Conservation (phyloP, 2,329 filamentous ascomycete species). For the Sporothrix curviconia region DNA sequence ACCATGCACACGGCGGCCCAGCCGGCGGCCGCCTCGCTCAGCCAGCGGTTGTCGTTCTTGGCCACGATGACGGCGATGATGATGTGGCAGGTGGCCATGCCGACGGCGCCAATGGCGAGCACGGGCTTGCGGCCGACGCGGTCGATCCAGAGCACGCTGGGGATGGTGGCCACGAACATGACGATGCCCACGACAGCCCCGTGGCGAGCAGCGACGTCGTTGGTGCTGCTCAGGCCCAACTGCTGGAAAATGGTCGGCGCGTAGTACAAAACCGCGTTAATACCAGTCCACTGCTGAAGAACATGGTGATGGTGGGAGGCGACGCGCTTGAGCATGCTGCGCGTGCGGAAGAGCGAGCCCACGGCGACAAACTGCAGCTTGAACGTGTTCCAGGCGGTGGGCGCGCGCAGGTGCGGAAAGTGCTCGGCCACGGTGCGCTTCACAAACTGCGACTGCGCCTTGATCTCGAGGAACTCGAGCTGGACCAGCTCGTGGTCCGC, state of each 20-base stretch:
- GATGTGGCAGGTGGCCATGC: conserved; percentile 65
- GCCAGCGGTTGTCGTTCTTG: conserved; percentile 54
- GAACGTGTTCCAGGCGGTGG: conserved; percentile 56
- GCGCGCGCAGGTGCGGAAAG: conserved; percentile 58
- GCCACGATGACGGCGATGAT: conserved; percentile 66
- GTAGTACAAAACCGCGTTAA: conserved; percentile 61
- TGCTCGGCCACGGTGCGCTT: conserved; percentile 61
- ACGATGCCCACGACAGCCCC: conserved; percentile 64
- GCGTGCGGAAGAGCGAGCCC: conserved; percentile 56
- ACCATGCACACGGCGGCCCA: conserved; percentile 65
- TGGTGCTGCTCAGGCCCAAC: conserved; percentile 50
- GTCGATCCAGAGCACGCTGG: conserved; percentile 60
- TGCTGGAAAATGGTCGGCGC: conserved; percentile 63
- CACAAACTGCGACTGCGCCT: conserved; percentile 71
- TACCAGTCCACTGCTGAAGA: conserved; percentile 49
- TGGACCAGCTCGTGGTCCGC: conserved; percentile 61
- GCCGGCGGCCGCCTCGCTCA: conserved; percentile 51
- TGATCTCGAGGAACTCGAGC: conserved; percentile 77
- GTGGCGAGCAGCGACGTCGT: conserved; percentile 58
- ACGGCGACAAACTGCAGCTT: conserved; percentile 65
- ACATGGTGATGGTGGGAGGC: conserved; percentile 58
- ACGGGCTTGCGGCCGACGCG: conserved; percentile 57
- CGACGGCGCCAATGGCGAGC: conserved; percentile 57
- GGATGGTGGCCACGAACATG: conserved; percentile 63
- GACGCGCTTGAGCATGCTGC: conserved; percentile 61